These are phyloP conservation scores for Neofusicoccum cordaticola DNA, from an alignment of 2,329 filamentous ascomycete species.

Conservation along the genomic window DNA sequence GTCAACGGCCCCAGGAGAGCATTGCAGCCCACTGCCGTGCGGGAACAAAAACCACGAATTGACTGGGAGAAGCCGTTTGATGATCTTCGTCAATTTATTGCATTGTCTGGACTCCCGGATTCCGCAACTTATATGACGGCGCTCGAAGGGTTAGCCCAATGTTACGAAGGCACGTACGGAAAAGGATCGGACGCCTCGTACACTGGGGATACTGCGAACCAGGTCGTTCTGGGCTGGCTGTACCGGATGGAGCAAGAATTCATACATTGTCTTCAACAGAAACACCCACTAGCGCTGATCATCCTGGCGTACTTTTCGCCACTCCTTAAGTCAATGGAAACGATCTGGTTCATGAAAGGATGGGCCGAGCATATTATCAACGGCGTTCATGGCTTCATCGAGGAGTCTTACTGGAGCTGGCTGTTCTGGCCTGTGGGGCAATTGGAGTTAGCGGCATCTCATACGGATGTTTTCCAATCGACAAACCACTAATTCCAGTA, in stretches of 20 bases:
- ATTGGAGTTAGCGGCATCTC: not conserved
- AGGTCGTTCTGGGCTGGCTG: slow-evolving; percentile 3
- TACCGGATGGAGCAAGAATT: not conserved
- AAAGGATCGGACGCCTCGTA: not conserved
- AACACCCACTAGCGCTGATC: slow-evolving; percentile 1
- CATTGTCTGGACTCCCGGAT: not conserved
- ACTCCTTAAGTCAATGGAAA: not conserved
- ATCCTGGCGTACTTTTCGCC: not conserved
- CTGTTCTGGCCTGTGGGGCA: slow-evolving; percentile 17
- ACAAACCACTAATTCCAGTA: too few relatives aligned
- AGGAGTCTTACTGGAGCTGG: slow-evolving; percentile 8
- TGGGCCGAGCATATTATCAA: slow-evolving; percentile 18
- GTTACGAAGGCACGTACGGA: not conserved
- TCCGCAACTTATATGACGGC: not conserved
- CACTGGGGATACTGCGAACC: not conserved
- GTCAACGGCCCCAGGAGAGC: not conserved
- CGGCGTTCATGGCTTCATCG: slow-evolving; percentile 1
- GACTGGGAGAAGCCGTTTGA: not conserved
- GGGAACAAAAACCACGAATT: not conserved
- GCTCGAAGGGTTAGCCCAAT: not conserved
- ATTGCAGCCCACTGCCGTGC: not conserved
- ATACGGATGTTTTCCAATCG: too few relatives aligned
- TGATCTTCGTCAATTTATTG: not conserved
- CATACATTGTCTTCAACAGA: not conserved
- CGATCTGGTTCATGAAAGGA: slow-evolving; percentile 13